Base-by-base conservation (phyloP, 163 green algal genomes). In the Chlorella variabilis region DNA sequence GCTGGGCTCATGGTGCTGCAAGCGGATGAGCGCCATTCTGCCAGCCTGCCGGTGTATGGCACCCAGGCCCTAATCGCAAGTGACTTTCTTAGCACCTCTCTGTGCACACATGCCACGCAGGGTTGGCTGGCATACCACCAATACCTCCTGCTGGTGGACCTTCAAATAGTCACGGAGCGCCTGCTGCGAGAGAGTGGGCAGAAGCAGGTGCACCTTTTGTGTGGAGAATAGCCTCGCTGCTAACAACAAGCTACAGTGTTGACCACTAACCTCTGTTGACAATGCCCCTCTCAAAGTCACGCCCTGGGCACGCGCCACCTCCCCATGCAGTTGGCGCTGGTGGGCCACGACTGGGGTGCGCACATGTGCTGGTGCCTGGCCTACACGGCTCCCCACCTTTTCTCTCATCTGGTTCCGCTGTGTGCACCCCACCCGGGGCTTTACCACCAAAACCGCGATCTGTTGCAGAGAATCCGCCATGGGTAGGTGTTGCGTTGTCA, bases 281-380 rank as follows among this genome's bases (percentile, higher is more conserved):
- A n/a, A n/a, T n/a, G n/a, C n/a, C n/a, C n/a, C n/a, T n/a, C n/a
- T n/a, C n/a, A n/a, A n/a, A n/a, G n/a, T n/a, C n/a, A n/a, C n/a
- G n/a, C n/a, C n/a, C n/a, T n/a, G n/a, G n/a, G n/a, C n/a, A n/a
- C n/a, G n/a, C n/a, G n/a, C n/a, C n/a, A n/a, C n/a, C n/a, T n/a
- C n/a, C n/a, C 11, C n/a, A 9, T 45, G 73, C 73, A 80, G 73
- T 36, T 80, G 54, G 73, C 45, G 17, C 73, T 80, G 73, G 73
- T 29, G n/a, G 73, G 73, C 1, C 92, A 96, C 83, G 92, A 96
- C 85, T 96, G 92, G 89, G 87, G 86, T 9, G 89, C 79, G 31
- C 75, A 78, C 29, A 58, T 91, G 8, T 85, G 84, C 38, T 92
- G 90, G 90, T 65, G 75, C n/a, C 31, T 85, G 42, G 86, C 87